Conservation (phyloP, 768 basidiomycete genomes). For the Collybia sordida region DNA sequence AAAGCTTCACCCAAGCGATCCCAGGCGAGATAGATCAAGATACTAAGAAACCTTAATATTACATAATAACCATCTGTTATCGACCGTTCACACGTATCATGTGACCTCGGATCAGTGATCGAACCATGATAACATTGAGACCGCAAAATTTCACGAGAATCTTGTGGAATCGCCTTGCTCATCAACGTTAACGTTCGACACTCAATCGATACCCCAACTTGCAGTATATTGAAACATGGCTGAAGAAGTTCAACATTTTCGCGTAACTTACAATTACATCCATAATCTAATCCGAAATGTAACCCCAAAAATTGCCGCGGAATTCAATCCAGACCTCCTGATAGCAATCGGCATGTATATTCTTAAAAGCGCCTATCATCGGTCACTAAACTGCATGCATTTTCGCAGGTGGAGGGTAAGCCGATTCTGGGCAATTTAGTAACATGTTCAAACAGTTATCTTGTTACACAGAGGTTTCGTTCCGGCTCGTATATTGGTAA, state of each 20-base stretch:
- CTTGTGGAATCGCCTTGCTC: too few relatives aligned
- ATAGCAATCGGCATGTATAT: constrained; percentile 70
- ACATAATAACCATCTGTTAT: too few relatives aligned
- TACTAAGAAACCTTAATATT: too few relatives aligned
- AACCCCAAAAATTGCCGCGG: constrained; percentile 63
- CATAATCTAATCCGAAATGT: constrained; percentile 81
- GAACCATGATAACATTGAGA: not conserved
- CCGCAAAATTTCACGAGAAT: not conserved
- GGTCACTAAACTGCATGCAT: constrained; percentile 9
- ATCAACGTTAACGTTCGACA: not conserved
- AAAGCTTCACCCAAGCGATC: too few relatives aligned
- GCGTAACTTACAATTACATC: constrained; percentile 87
- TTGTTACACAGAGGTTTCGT: constrained; percentile 78
- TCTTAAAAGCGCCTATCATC: not conserved
- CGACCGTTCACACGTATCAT: not conserved
- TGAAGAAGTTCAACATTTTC: constrained; percentile 56
- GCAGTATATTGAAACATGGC: constrained; percentile 23
- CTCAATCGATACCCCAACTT: not conserved
- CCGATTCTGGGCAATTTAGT: constrained; percentile 21
- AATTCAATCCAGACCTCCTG: constrained; percentile 86
- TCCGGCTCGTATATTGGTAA: constrained; percentile 87
- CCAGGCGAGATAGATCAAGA: too few relatives aligned
- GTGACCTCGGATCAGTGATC: constrained; percentile 5
- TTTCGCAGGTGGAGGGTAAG: constrained; percentile 76
- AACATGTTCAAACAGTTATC: constrained; percentile 8